These are phyloP conservation scores for Hyaloraphidium curvatum DNA, from an alignment of 192 early-diverging fungal genomes.

Conservation along the genomic window DNA sequence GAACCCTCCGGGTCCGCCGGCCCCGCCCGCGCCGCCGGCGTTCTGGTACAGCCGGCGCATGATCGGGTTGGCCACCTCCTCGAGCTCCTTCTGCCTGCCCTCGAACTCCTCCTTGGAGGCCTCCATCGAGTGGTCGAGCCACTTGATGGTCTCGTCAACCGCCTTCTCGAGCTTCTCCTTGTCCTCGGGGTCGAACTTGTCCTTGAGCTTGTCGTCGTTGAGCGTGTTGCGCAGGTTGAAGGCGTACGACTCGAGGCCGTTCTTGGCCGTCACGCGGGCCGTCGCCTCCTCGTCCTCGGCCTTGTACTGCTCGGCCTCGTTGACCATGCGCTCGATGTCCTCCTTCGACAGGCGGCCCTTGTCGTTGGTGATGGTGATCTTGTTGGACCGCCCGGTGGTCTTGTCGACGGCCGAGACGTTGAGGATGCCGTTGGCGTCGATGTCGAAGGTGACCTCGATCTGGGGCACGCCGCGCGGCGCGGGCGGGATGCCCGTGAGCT, in stretches of 20 bases:
- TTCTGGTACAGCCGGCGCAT: conserved; percentile 85
- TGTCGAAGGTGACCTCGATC: conserved; percentile 92
- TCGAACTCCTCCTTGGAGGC: conserved; percentile 97
- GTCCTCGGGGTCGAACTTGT: conserved; percentile 64
- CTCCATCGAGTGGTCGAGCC: conserved; percentile 86
- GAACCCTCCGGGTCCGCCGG: conserved; percentile 31
- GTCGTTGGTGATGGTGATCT: conserved; percentile 98
- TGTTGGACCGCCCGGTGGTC: conserved; percentile 83
- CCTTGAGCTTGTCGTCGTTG: conserved; percentile 58
- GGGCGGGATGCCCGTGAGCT: conserved; percentile 89
- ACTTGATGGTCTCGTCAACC: conserved; percentile 80
- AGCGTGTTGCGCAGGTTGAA: conserved; percentile 94
- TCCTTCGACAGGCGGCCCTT: conserved; percentile 96
- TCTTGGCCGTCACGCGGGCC: conserved; percentile 74
- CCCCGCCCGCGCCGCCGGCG: conserved; percentile 42
- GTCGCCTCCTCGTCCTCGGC: conserved; percentile 90
- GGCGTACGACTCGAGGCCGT: conserved; percentile 89
- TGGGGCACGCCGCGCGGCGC: conserved; percentile 93
- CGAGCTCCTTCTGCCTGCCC: conserved; percentile 81
- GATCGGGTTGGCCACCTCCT: conserved; percentile 88
- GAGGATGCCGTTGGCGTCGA: conserved; percentile 93
- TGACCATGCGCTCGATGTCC: conserved; percentile 94
- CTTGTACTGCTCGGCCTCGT: conserved; percentile 42
- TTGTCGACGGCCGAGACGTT: conserved; percentile 89
- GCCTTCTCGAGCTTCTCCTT: conserved; percentile 72